Evolutionary conservation across 768 basidiomycete species (phyloP).

Genomic region (Pleurotus pulmonarius): DNA sequence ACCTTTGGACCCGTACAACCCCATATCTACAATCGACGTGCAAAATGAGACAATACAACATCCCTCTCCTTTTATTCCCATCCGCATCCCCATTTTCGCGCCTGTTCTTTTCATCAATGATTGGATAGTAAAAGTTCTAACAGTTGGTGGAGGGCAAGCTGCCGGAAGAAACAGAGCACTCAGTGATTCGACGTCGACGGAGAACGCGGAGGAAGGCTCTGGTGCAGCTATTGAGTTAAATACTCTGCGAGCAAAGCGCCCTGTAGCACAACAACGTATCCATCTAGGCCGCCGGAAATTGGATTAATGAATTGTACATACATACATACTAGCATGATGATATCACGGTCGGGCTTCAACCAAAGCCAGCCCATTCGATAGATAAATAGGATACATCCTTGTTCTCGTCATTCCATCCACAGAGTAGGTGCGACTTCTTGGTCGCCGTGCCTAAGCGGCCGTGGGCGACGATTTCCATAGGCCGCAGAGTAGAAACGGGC

Average conservation of each 20-base stretch:
- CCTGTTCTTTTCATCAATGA: constrained; percentile 76
- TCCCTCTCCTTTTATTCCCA: constrained; percentile 76
- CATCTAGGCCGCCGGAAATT: constrained; percentile 43
- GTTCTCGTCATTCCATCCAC: constrained; percentile 78
- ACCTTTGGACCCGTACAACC: constrained; percentile 74
- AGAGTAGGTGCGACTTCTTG: constrained; percentile 92
- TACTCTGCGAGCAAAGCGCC: constrained; percentile 14
- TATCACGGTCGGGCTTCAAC: constrained; percentile 33
- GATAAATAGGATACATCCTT: constrained; percentile 69
- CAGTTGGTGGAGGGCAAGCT: constrained; percentile 39
- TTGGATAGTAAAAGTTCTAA: constrained; percentile 57
- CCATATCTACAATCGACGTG: constrained; percentile 27
- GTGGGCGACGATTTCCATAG: constrained; percentile 95
- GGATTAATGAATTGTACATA: constrained; percentile 30
- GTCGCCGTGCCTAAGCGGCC: constrained; percentile 95
- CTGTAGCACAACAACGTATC: constrained; percentile 23
- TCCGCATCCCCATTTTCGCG: constrained; percentile 74
- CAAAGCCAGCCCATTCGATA: constrained; percentile 91
- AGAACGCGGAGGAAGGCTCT: constrained; percentile 59
- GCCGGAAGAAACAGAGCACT: constrained; percentile 17
- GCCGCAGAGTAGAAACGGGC: constrained; percentile 53
- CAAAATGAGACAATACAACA: constrained; percentile 46
- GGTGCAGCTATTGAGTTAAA: constrained; percentile 25
- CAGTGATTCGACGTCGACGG: constrained; percentile 41
- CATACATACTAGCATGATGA: neutral